phyloP scores from a whole-genome alignment of 2,329 filamentous ascomycete genomes.

The Talaromyces sp. region DNA sequence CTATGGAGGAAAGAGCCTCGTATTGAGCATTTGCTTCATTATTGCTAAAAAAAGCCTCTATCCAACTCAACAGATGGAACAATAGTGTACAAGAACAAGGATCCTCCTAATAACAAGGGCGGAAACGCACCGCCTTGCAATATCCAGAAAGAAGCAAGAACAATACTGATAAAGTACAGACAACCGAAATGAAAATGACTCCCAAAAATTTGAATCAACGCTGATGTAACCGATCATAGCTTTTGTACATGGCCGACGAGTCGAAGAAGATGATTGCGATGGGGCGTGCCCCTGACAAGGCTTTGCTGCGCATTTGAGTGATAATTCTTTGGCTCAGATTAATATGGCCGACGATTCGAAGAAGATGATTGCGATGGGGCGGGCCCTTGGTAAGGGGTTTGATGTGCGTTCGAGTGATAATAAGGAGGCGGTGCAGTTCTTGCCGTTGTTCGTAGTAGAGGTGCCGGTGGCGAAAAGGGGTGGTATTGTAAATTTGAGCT shows the following conservation, averaged over 20 bases:
- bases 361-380: not conserved
- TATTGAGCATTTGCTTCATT: not conserved
- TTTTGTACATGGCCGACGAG: constrained; percentile 8
- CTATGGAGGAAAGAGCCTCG: not conserved
- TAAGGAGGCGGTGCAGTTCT: constrained; percentile 1
- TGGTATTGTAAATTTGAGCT: constrained; percentile 20
- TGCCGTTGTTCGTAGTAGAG: not conserved
- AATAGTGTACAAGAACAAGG: not conserved
- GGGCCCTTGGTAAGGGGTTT: not conserved
- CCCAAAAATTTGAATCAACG: not conserved
- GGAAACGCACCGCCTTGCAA: not conserved
- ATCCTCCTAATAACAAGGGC: not conserved
- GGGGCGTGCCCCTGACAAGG: not conserved
- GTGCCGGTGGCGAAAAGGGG: constrained; percentile 21
- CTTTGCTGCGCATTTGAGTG: not conserved
- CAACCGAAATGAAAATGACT: not conserved
- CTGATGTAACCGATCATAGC: not conserved
- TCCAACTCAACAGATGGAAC: not conserved
- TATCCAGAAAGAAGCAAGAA: not conserved
- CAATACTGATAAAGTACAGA: not conserved
- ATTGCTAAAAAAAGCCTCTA: not conserved
- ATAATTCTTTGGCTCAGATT: not conserved
- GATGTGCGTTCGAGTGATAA: not conserved
- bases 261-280: not conserved
- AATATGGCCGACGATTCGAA: not conserved